Evolutionary conservation across 768 basidiomycete genomes (phyloP).

Genomic region (Tylopilus intermedius): DNA sequence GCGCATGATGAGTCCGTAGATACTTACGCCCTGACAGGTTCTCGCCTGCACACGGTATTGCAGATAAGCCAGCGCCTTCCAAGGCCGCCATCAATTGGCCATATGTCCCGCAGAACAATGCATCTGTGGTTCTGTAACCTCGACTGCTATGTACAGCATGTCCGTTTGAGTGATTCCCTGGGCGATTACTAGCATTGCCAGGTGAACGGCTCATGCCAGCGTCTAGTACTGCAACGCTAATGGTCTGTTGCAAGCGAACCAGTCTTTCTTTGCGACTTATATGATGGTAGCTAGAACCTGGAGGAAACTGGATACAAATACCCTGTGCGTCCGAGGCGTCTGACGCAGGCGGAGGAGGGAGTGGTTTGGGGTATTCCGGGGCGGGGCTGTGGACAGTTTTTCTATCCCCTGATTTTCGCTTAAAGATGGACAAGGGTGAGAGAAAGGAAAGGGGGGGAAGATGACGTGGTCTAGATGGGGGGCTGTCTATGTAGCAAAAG

Average conservation of each 20-base stretch:
- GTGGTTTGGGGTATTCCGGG: slow-evolving; percentile 12
- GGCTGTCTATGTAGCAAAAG: slow-evolving; percentile 26
- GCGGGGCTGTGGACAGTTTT: neutral
- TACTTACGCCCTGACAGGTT: slow-evolving; percentile 32
- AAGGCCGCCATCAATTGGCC: slow-evolving; percentile 40
- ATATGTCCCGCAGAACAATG: slow-evolving; percentile 41
- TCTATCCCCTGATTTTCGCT: slow-evolving; percentile 11
- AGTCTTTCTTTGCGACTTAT: slow-evolving; percentile 22
- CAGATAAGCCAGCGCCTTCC: slow-evolving; percentile 33
- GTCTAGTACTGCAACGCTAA: slow-evolving; percentile 34
- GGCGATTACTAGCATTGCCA: slow-evolving; percentile 1
- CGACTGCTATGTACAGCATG: neutral
- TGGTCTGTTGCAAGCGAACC: slow-evolving; percentile 31
- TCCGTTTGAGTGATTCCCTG: neutral
- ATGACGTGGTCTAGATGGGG: slow-evolving; percentile 10
- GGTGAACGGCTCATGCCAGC: slow-evolving; percentile 39
- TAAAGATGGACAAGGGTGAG: slow-evolving; percentile 24
- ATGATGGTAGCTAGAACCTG: neutral
- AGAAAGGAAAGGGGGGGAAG: slow-evolving; percentile 14
- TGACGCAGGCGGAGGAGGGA: slow-evolving; percentile 13
- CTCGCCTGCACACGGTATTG: slow-evolving; percentile 28
- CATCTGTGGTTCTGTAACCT: slow-evolving; percentile 19
- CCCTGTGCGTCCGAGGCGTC: slow-evolving; percentile 13
- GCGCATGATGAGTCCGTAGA: neutral
- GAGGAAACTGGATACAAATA: slow-evolving; percentile 24